phyloP scores from a whole-genome alignment of 805 yeast species.

The Grigorovia jiainica region DNA sequence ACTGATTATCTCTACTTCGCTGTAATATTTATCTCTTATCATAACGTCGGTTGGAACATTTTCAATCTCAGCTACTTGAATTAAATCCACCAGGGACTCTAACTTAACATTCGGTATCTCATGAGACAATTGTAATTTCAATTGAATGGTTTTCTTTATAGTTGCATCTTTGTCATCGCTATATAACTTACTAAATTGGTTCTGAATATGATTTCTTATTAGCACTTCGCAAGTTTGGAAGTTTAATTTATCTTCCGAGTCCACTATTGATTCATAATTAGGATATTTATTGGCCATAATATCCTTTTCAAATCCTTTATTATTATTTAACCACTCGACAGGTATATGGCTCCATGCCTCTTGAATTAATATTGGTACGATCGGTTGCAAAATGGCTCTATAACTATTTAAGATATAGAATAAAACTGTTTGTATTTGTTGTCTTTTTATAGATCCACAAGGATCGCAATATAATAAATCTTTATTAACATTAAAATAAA shows the following conservation, averaged over 20 bases:
- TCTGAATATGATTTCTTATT: background rate
- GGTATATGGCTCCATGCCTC: slow-evolving; percentile 72
- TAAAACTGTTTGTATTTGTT: slow-evolving; percentile 54
- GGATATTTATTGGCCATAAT: background rate
- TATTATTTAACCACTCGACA: slow-evolving; percentile 14
- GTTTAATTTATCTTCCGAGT: background rate
- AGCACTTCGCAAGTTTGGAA: background rate
- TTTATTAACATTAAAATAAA: slow-evolving; percentile 79
- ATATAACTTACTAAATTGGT: background rate
- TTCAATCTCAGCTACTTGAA: slow-evolving; percentile 53
- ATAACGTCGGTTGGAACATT: slow-evolving; percentile 5
- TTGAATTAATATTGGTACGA: slow-evolving; percentile 75
- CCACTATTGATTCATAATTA: background rate
- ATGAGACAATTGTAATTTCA: background rate
- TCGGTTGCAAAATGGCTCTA: slow-evolving; percentile 64
- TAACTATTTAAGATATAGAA: slow-evolving; percentile 49
- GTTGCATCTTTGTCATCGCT: background rate
- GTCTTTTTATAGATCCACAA: slow-evolving; percentile 29
- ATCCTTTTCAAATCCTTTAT: background rate
- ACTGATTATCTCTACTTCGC: too few relatives aligned
- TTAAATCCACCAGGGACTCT: slow-evolving; percentile 43
- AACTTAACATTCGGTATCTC: background rate
- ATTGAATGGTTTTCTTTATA: background rate
- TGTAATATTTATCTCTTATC: slow-evolving; percentile 36
- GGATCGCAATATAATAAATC: slow-evolving; percentile 75